Conservation (phyloP, 1,284 basidiomycete species). For the Sporisorium iseilematis-ciliati region DNA sequence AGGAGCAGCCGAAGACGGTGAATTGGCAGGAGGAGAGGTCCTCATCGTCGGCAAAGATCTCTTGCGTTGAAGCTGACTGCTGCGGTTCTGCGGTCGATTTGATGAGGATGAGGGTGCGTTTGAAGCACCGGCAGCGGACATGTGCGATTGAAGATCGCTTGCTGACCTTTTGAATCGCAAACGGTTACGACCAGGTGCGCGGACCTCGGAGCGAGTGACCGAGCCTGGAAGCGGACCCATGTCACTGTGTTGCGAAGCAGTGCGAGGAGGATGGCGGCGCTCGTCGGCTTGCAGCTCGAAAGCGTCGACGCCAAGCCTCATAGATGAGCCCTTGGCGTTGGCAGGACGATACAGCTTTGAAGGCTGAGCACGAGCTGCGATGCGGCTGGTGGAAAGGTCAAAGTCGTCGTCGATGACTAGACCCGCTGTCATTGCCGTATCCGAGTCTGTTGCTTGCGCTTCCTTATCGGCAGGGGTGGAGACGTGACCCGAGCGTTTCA, state of each 20-base stretch:
- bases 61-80: conserved; percentile 37
- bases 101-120: conserved; percentile 8
- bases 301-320: conserved; percentile 3
- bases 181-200: conserved; percentile 20
- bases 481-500: conserved; percentile 32
- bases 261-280: conserved; percentile 19
- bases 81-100: conserved; percentile 15
- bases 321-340: neutral
- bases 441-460: conserved; percentile 27
- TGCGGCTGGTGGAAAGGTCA: conserved; percentile 58
- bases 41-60: conserved; percentile 36
- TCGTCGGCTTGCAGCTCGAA: conserved; percentile 2
- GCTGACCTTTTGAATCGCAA: conserved; percentile 46
- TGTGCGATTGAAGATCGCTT: conserved; percentile 38
- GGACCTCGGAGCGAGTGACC: conserved; percentile 22
- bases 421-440: conserved; percentile 53
- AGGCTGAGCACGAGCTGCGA: conserved; percentile 27
- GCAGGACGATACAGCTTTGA: conserved; percentile 9
- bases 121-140: neutral
- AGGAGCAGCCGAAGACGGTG: conserved; percentile 4
- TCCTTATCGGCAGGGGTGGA: neutral
- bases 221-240: neutral
- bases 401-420: conserved; percentile 62
- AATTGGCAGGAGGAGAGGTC: conserved; percentile 23
- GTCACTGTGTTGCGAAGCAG: conserved; percentile 20